These are phyloP conservation scores for Myxozyma melibiosi DNA, from an alignment of 805 yeast genomes.

Conservation along the genomic window DNA sequence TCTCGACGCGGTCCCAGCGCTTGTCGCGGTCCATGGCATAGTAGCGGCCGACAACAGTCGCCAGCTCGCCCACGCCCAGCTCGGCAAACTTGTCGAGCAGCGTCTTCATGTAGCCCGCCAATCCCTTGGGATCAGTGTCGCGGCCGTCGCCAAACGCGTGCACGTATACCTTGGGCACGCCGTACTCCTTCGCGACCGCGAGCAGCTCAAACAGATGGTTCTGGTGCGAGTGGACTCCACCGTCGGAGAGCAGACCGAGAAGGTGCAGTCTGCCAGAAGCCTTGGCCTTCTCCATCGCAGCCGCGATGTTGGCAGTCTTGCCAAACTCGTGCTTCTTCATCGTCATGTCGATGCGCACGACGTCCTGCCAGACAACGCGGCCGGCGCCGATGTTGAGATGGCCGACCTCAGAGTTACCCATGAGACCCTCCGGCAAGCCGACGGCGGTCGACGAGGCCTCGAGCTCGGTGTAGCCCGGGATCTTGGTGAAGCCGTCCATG, in stretches of 20 bases:
- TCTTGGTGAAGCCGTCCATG: slow-evolving; percentile 27
- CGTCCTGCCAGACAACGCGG: slow-evolving; percentile 37
- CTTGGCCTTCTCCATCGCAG: slow-evolving; percentile 30
- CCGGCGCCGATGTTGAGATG: slow-evolving; percentile 37
- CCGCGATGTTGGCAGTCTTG: slow-evolving; percentile 19
- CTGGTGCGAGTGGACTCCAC: slow-evolving; percentile 37
- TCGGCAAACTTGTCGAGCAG: slow-evolving; percentile 33
- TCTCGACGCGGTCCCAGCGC: slow-evolving; percentile 36
- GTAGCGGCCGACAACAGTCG: slow-evolving; percentile 35
- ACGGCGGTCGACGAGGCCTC: slow-evolving; percentile 34
- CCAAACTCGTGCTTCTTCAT: slow-evolving; percentile 31
- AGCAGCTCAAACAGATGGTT: slow-evolving; percentile 34
- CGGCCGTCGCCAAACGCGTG: slow-evolving; percentile 36
- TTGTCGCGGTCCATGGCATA: slow-evolving; percentile 37
- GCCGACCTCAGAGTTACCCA: slow-evolving; percentile 37
- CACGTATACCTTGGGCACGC: slow-evolving; percentile 30
- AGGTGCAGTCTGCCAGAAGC: slow-evolving; percentile 32
- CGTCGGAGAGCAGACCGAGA: slow-evolving; percentile 33
- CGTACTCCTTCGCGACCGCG: slow-evolving; percentile 28
- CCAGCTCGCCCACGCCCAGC: slow-evolving; percentile 33
- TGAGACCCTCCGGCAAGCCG: slow-evolving; percentile 36
- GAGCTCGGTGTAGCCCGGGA: slow-evolving; percentile 31
- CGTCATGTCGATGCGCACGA: slow-evolving; percentile 36
- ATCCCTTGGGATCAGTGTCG: slow-evolving; percentile 35
- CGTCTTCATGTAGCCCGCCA: slow-evolving; percentile 30